Evolutionary conservation across 2,329 filamentous ascomycete genomes (phyloP).

Genomic region (Gaeumannomyces tritici): DNA sequence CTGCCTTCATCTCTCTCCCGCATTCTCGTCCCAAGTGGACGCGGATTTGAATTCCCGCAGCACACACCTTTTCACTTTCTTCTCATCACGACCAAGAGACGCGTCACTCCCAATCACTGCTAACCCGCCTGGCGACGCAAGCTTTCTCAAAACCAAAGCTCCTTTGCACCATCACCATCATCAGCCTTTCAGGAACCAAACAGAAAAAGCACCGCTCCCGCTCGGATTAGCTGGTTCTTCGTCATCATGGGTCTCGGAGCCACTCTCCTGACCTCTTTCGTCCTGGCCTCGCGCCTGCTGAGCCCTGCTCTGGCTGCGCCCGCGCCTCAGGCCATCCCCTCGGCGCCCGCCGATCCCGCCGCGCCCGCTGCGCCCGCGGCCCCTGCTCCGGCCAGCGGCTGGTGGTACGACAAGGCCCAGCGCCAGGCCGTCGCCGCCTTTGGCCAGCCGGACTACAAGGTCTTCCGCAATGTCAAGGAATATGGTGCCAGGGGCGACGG

Average conservation of each 20-base stretch:
- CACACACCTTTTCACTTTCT: background rate
- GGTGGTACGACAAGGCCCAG: constrained; percentile 57
- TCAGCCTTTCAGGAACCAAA: background rate
- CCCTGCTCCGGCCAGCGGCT: constrained; percentile 31
- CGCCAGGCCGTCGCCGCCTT: constrained; percentile 63
- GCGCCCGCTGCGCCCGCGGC: background rate
- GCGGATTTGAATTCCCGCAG: background rate
- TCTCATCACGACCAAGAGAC: background rate
- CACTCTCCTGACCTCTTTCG: constrained; percentile 27
- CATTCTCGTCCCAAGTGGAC: background rate
- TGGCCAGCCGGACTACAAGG: constrained; percentile 48
- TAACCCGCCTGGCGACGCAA: background rate
- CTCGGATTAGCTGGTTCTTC: constrained; percentile 17
- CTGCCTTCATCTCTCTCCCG: background rate
- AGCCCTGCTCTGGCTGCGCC: constrained; percentile 23
- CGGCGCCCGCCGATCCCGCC: constrained; percentile 2
- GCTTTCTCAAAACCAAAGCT: constrained; percentile 3
- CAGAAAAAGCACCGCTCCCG: constrained; percentile 1
- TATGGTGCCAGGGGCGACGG: constrained; percentile 63
- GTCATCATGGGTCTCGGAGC: constrained; percentile 32
- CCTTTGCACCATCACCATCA: constrained; percentile 3
- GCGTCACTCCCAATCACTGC: background rate
- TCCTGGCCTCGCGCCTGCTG: constrained; percentile 34
- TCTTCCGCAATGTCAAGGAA: constrained; percentile 70
- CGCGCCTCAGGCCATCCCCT: constrained; percentile 9